Percentiles rank a stretch among this genome's conserved stretches.
These are phyloP conservation scores for Dionaea muscipula DNA, from an alignment of 179 eudicot genomes.

Conservation along the genomic window DNA sequence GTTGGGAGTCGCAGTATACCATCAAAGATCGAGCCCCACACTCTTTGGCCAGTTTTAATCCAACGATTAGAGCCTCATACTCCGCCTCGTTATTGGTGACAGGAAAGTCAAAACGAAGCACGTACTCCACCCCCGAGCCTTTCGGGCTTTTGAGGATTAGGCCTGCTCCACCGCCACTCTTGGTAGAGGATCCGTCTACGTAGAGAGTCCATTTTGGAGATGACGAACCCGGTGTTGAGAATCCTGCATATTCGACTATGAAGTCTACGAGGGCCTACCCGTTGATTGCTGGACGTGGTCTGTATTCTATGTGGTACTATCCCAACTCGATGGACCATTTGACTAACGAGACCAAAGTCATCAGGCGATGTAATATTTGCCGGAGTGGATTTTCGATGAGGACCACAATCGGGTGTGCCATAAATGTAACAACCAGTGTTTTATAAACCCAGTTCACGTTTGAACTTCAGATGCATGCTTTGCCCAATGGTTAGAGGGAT, in stretches of 20 bases:
- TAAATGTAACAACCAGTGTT: too few species aligned
- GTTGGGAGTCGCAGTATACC: not conserved
- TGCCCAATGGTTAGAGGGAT: too few species aligned
- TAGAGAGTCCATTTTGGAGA: not conserved
- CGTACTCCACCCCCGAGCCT: not conserved
- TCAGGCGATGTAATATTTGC: not conserved
- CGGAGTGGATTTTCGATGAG: not conserved
- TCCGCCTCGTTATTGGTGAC: not conserved
- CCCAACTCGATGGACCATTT: not conserved
- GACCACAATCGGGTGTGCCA: not conserved
- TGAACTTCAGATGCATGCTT: too few species aligned
- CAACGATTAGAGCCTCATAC: not conserved
- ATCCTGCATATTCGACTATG: not conserved
- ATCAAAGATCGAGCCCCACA: too few species aligned
- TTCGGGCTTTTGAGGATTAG: not conserved
- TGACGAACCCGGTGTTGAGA: not conserved
- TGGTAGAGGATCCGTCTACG: not conserved
- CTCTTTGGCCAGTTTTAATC: not conserved
- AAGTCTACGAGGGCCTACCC: not conserved
- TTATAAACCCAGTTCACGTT: too few species aligned
- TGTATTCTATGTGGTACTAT: not conserved
- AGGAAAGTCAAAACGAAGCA: not conserved
- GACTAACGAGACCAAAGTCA: not conserved
- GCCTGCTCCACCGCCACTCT: not conserved
- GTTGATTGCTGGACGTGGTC: not conserved